Percentiles rank a stretch among this genome's conserved stretches.
These are phyloP conservation scores for Heteromeles arbutifolia DNA, from an alignment of 306 rosid species.

Conservation along the genomic window DNA sequence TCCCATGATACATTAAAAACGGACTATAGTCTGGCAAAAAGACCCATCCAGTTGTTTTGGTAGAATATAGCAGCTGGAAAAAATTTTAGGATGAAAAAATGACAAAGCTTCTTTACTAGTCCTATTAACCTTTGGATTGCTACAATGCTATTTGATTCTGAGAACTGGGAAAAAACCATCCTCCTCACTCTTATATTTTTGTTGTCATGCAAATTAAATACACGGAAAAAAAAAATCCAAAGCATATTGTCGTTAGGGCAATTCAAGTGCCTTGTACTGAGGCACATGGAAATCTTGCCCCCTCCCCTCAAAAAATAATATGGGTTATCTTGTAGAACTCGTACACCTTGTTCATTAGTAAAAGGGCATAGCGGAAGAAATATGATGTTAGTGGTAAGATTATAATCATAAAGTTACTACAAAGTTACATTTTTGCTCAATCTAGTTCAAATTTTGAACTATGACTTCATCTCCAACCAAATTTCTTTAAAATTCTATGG, in stretches of 20 bases:
- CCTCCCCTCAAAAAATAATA: neutral
- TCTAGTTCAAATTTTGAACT: neutral
- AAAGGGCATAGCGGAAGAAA: neutral
- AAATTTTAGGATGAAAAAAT: neutral
- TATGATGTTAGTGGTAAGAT: neutral
- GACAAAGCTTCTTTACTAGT: neutral
- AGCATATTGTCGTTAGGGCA: neutral
- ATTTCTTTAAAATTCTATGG: neutral
- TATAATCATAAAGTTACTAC: neutral
- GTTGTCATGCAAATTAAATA: neutral
- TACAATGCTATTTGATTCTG: neutral
- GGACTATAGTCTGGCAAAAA: neutral
- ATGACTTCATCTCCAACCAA: neutral
- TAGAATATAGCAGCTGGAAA: neutral
- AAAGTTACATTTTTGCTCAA: neutral
- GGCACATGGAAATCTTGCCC: neutral
- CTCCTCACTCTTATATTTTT: neutral
- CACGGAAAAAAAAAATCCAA: neutral
- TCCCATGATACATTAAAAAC: neutral
- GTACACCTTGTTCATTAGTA: neutral
- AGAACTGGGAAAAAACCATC: neutral
- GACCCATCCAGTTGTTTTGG: neutral
- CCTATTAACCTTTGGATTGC: neutral
- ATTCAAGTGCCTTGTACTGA: neutral
- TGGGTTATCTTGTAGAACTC: neutral